Conservation (phyloP, 2,329 filamentous ascomycete genomes). For the Xylariaceae sp. region DNA sequence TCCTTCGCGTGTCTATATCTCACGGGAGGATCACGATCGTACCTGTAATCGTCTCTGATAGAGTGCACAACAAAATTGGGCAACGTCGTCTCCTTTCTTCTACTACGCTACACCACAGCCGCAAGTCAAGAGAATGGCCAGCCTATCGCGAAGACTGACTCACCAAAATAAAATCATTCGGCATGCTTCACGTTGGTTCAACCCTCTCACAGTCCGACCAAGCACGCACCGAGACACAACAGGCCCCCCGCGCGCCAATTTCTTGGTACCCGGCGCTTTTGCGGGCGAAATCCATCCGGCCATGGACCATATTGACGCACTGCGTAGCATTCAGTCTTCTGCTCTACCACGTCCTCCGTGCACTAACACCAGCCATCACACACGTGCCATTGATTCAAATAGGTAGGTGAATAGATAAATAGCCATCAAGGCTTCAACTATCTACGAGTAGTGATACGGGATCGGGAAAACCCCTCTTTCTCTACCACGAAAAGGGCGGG, state of each 20-base stretch:
- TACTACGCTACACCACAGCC: neutral
- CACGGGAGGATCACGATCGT: neutral
- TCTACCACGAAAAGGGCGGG: neutral
- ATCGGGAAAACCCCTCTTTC: neutral
- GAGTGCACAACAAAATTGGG: too few relatives aligned
- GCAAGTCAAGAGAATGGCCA: neutral
- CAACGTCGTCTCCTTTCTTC: too few relatives aligned
- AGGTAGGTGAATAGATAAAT: neutral
- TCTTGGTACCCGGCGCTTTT: neutral
- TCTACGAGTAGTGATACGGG: neutral
- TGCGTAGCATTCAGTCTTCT: neutral
- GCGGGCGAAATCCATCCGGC: neutral
- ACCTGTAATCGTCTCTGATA: too few relatives aligned
- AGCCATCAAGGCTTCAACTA: neutral
- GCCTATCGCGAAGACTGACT: neutral
- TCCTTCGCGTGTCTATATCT: neutral
- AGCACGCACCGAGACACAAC: neutral
- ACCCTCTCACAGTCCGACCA: too few relatives aligned
- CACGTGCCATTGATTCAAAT: neutral
- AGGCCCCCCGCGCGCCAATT: neutral
- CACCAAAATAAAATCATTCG: neutral
- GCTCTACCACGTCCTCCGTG: neutral
- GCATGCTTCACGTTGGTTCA: neutral
- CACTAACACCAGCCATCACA: neutral
- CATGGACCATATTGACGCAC: neutral